phyloP scores from a whole-genome alignment of 2,329 filamentous ascomycete genomes.

The Claviceps lovelessii region DNA sequence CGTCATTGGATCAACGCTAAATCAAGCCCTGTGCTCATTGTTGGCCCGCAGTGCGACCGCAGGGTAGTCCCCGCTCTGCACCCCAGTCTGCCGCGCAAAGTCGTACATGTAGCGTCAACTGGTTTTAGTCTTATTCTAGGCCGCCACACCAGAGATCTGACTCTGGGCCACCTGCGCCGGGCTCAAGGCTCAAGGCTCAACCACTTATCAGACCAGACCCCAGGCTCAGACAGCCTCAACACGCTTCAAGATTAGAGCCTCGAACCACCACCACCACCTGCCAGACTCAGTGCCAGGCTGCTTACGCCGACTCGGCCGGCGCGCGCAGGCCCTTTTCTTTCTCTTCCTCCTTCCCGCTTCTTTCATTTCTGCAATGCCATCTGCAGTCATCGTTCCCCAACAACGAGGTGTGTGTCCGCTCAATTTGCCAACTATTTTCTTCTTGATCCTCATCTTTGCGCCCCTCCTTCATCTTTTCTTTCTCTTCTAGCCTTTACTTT shows the following conservation, averaged over 20 bases:
- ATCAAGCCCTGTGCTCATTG: not conserved
- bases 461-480: not conserved
- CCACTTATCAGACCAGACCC: not conserved
- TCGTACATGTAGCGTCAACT: not conserved
- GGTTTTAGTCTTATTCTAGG: not conserved
- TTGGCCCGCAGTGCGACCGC: not conserved
- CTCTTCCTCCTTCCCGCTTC: conserved; percentile 3
- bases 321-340: not conserved
- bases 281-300: not conserved
- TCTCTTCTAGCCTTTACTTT: not conserved
- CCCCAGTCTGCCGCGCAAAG: not conserved
- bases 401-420: conserved; percentile 11
- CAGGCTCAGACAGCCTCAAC: not conserved
- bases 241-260: not conserved
- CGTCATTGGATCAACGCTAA: conserved; percentile 1
- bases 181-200: not conserved
- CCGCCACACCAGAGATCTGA: not conserved
- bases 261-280: too few relatives aligned
- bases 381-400: conserved; percentile 9
- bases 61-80: not conserved
- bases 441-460: not conserved
- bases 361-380: conserved; percentile 10
- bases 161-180: not conserved
- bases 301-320: not conserved
- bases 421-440: not conserved